Evolutionary conservation across 1,284 basidiomycete genomes (phyloP).

Genomic region (Coniophora puteana): DNA sequence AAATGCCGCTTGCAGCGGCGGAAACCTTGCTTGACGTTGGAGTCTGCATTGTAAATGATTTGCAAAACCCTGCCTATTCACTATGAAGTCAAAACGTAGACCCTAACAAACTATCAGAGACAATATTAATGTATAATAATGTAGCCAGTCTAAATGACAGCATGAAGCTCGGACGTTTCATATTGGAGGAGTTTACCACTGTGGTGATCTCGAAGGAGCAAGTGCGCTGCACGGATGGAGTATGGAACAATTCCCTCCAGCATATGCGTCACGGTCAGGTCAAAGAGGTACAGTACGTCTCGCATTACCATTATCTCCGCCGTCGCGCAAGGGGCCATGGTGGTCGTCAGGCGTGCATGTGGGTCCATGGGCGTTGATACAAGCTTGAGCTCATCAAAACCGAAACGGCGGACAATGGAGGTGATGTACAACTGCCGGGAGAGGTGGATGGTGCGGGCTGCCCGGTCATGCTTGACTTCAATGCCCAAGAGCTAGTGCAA

Average conservation of each 20-base stretch:
- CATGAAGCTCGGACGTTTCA: conserved; percentile 17
- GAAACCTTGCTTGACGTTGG: too few species aligned
- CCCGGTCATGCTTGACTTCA: conserved; percentile 17
- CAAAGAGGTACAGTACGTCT: too few species aligned
- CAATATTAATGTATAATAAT: too few species aligned
- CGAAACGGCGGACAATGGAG: conserved; percentile 17
- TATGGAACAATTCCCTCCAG: conserved; percentile 31
- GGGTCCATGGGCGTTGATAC: conserved; percentile 23
- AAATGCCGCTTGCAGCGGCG: too few species aligned
- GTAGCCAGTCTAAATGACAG: too few species aligned
- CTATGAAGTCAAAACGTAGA: too few species aligned
- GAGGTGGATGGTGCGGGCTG: conserved; percentile 13
- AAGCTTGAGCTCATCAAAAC: conserved; percentile 15
- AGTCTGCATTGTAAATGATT: too few species aligned
- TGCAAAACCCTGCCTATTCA: too few species aligned
- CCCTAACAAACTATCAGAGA: too few species aligned
- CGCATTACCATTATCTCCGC: conserved; percentile 21
- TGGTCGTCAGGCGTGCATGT: conserved; percentile 10
- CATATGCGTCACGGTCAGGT: conserved; percentile 25
- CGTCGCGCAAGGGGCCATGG: conserved; percentile 18
- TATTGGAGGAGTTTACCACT: conserved; percentile 33
- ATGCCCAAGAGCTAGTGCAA: too few species aligned
- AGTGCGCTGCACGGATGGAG: conserved; percentile 25
- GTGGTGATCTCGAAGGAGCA: conserved; percentile 36
- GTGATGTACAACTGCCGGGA: conserved; percentile 25